Base-by-base conservation (phyloP, 2,329 filamentous ascomycete species). In the Verticillium zaregamsianum region DNA sequence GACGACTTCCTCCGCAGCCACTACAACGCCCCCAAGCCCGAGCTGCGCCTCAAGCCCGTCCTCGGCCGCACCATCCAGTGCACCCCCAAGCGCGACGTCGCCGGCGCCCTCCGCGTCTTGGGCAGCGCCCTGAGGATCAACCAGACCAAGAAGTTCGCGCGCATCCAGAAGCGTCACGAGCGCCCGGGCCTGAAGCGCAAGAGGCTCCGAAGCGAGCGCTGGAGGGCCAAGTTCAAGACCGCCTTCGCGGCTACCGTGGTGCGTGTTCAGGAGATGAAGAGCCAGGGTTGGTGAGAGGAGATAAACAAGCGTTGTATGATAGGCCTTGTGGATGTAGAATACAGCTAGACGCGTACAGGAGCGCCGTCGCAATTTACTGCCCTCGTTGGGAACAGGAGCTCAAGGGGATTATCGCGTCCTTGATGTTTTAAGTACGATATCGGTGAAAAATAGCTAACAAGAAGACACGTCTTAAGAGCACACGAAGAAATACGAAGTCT, bases 131-230 rank as follows among this genome's bases (percentile, higher is more conserved):
- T 78, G 35, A 65, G 67, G 5, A 68, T 72, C 68, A 93, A 94
- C 70, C 79, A 75, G 54, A 31, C 31, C 25, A 32, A 59, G 39
- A 62, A 57, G 3, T 87, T 92, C 68, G 79, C 79, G 59, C 72
- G 74, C 23, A 73, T 68, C 65, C 91, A 95, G 76, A 80, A 81
- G 65, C 91, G 86, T 69, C 89, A 96, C 74, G 91, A 95, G 80
- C 79, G 92, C 56, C 83, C 83, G 0, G 92, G 91, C 2, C 69
- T 92, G 69, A 92, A 90, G 83, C 83, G 88, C 75, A 96, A 95
- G 86, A 84, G 91, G 69, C 75, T 92, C 67, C 80, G 79, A 73
- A 87, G 85, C 63, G 80, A 89, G 79, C 81, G 91, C 64, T 93
- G 90, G 89, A 82, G 85, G 72, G 77, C 67, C 65, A 83, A 86